A percentile compares a stretch with the other conserved stretches of the same genome.
Conservation (phyloP, 208 protist species). For the Leishmania braziliensis region DNA sequence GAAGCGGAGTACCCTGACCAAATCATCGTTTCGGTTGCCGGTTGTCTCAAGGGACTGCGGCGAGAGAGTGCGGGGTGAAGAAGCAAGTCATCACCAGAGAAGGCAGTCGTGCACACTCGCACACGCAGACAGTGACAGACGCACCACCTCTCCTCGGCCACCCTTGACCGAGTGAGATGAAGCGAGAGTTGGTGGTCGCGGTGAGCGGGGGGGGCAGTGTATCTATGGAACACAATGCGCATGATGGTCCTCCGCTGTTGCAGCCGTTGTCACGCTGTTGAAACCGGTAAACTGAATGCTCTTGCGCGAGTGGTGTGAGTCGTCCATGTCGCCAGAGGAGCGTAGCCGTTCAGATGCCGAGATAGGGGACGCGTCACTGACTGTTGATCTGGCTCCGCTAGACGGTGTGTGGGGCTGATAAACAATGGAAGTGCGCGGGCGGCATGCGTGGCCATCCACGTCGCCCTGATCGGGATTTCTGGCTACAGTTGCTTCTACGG, state of each 20-base stretch:
- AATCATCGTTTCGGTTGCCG: too few species aligned
- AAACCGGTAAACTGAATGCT: constrained; percentile 1
- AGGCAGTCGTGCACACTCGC: not conserved
- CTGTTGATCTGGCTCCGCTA: constrained; percentile 16
- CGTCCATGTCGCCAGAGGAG: not conserved
- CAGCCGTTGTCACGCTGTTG: not conserved
- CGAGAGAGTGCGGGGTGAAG: too few species aligned
- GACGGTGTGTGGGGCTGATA: constrained; percentile 19
- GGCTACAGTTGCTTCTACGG: not conserved
- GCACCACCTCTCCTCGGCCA: not conserved
- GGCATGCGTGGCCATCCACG: not conserved
- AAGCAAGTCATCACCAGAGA: too few species aligned
- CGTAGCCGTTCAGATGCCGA: not conserved
- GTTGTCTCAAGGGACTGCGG: too few species aligned
- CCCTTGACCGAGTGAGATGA: not conserved
- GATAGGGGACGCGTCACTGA: not conserved
- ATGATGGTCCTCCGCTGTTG: not conserved
- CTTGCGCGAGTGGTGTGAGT: not conserved
- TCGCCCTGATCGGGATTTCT: not conserved
- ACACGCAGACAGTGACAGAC: not conserved
- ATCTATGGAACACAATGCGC: not conserved
- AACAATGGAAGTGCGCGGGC: not conserved
- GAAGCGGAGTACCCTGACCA: too few species aligned
- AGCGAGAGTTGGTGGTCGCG: not conserved
- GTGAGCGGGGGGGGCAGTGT: not conserved